phyloP scores from a whole-genome alignment of 331 rosid genomes.

The Ulmus americana region DNA sequence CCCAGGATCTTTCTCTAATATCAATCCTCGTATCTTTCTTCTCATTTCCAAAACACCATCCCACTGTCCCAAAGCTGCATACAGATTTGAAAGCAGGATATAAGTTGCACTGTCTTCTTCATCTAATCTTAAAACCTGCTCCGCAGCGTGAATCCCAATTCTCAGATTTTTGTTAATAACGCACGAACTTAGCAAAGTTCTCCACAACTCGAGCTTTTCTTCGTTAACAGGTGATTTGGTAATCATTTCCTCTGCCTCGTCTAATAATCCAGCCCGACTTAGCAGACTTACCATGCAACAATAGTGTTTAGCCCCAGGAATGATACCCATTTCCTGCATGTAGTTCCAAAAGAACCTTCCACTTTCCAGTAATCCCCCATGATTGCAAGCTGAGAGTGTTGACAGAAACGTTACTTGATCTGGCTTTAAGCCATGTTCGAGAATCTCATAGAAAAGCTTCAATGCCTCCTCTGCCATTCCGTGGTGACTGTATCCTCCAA shows the following conservation, averaged over 20 bases:
- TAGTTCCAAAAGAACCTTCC: conserved; percentile 60
- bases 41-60: conserved; percentile 54
- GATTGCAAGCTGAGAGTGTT: conserved; percentile 71
- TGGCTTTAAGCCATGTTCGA: conserved; percentile 44
- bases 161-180: conserved; percentile 50
- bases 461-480: conserved; percentile 66
- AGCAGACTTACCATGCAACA: conserved; percentile 77
- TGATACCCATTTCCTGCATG: conserved; percentile 45
- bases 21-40: conserved; percentile 43
- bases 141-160: conserved; percentile 62
- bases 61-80: conserved; percentile 60
- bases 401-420: conserved; percentile 72
- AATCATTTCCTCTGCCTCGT: conserved; percentile 65
- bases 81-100: conserved; percentile 69
- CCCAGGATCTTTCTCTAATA: conserved; percentile 57
- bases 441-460: conserved; percentile 41
- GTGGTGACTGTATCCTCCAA: conserved; percentile 81
- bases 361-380: conserved; percentile 44
- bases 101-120: conserved; percentile 64
- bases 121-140: conserved; percentile 47
- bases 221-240: conserved; percentile 46
- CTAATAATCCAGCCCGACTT: conserved; percentile 58
- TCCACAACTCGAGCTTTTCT: conserved; percentile 55
- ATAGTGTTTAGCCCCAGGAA: conserved; percentile 76
- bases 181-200: conserved; percentile 70